These are phyloP conservation scores for Solanum microdontum DNA, from an alignment of 257 asterid species.

Conservation along the genomic window DNA sequence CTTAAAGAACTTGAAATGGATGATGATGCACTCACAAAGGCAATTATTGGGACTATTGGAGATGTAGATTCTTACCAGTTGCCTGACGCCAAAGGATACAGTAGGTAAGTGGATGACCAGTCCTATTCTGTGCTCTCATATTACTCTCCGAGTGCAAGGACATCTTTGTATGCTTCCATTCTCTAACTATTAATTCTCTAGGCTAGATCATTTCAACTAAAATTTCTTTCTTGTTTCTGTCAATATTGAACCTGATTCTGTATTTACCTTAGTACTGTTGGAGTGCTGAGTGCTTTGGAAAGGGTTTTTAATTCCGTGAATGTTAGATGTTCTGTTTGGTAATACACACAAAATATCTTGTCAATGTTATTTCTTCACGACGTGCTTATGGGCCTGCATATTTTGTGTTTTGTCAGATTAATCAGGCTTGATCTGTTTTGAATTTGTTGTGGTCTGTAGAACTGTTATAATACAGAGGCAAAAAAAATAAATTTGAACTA, in stretches of 20 bases:
- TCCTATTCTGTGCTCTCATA: neutral
- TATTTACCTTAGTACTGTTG: neutral
- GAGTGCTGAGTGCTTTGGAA: neutral
- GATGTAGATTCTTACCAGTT: constrained; percentile 93
- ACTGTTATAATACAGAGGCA: neutral
- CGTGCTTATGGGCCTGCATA: neutral
- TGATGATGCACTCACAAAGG: constrained; percentile 83
- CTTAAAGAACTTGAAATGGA: constrained; percentile 83
- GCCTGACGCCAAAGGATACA: constrained; percentile 97
- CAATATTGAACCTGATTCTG: neutral
- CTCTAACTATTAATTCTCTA: neutral
- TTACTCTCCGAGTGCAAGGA: neutral
- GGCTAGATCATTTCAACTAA: neutral
- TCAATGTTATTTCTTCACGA: neutral
- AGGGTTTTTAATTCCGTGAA: neutral
- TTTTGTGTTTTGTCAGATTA: neutral
- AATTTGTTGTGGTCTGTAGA: neutral
- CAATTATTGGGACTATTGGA: constrained; percentile 96
- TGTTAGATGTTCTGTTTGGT: neutral
- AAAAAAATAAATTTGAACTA: neutral
- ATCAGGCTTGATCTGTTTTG: neutral
- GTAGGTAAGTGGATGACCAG: constrained; percentile 42
- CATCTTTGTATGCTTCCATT: neutral
- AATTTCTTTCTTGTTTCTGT: neutral
- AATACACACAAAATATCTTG: neutral